Evolutionary conservation across 108 stramenopile genomes (phyloP), one percentile per base, ranked within the genome.

Genomic region (Mediolabrus comicus): DNA sequence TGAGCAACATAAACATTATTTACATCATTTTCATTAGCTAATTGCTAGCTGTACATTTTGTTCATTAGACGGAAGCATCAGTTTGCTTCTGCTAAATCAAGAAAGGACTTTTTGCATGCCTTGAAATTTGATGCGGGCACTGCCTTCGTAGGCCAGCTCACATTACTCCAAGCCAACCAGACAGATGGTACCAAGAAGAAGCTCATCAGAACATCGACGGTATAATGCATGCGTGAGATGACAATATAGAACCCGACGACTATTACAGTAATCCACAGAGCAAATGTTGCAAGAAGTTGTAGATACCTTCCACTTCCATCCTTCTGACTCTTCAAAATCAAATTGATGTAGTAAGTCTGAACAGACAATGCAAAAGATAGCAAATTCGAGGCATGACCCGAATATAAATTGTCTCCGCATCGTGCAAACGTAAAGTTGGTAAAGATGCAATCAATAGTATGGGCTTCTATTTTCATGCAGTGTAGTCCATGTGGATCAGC

Each of bases 381-480:
- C 24, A 67, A 38, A 24, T 67, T 53, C 3, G 35, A 26, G 12
- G 33, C 66, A 24, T 67, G 66, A 12, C 66, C 66, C 22, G 33
- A 38, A 12, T 61, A 67, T 13, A 67, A 26, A 24, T 67, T 67
- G 24, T 67, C 66, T 17, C 66, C 66, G 13, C 66, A 67, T 4
- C 66, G 66, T 22, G 66, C 66, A 41, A 67, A 67, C 25, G 66
- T 67, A 22, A 25, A 62, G 57, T 33, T 55, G n/a, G 66, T 67
- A 14, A 26, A 67, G 19, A 67, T 34, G 8, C 27, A 26, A 12
- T 60, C 66, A 13, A 67, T 61, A 9, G 27, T 12, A 16, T 26
- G 24, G 22, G 59, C 3, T 24, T 67, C 66, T 0, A 61, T 29
- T 16, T 67, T 55, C 25, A 14, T 26, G 30, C 66, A 67, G 8